phyloP scores from a whole-genome alignment of 306 rosid genomes.

The Rosa persica region DNA sequence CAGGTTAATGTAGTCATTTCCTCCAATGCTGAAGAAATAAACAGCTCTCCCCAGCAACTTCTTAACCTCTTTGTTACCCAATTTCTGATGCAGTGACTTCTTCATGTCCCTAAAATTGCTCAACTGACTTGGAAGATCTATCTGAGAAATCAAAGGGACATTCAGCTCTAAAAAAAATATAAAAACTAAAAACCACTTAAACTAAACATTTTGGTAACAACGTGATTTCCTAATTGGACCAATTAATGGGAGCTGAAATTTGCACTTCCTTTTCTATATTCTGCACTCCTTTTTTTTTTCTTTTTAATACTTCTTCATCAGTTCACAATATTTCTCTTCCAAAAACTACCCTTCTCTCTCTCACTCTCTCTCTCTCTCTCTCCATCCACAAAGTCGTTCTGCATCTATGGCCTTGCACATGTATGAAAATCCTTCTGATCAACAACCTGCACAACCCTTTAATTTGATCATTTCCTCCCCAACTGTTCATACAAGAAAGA shows the following conservation, averaged over 20 bases:
- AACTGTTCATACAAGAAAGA: no score
- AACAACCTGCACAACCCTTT: no score
- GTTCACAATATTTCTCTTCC: no score
- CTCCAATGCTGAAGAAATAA: constrained; percentile 11
- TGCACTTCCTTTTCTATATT: no score
- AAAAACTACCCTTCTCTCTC: no score
- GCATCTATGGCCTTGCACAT: no score
- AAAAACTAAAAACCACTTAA: not conserved
- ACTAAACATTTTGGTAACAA: not conserved
- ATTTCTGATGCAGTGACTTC: not conserved
- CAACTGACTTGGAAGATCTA: constrained; percentile 6
- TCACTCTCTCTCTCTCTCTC: no score
- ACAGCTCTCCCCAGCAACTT: constrained; percentile 3
- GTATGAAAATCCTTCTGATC: no score
- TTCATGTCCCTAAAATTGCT: not conserved
- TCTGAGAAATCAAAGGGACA: not conserved
- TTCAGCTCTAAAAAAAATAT: not conserved
- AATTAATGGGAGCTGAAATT: not conserved
- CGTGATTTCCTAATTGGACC: not conserved
- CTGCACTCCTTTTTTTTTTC: no score
- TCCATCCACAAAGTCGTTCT: no score
- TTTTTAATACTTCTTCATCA: no score
- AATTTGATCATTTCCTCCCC: no score
- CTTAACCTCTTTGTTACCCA: not conserved
- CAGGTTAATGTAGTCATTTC: constrained; percentile 7